Conservation (phyloP, 148 eudicot species). For the Euryodendron excelsum region DNA sequence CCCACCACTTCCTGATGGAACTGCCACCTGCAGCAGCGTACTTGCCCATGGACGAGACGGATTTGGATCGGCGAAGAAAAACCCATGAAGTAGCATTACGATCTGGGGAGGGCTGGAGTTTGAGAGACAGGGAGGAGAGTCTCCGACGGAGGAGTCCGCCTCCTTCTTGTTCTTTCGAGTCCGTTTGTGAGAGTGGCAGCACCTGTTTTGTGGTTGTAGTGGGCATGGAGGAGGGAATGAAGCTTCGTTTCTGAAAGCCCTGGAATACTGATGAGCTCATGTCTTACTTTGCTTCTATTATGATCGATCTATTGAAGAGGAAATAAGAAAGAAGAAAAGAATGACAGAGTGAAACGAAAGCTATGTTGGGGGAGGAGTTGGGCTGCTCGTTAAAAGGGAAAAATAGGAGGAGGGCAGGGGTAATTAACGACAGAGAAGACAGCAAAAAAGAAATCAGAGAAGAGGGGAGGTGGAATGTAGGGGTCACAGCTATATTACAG, state of each 20-base stretch:
- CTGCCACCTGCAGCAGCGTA: conserved; percentile 44
- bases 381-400: neutral
- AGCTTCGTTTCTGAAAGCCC: conserved; percentile 45
- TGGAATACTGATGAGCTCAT: conserved; percentile 52
- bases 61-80: conserved; percentile 50
- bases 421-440: neutral
- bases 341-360: neutral
- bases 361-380: neutral
- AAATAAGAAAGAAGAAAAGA: no score
- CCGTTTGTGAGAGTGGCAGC: conserved; percentile 45
- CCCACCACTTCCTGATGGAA: conserved; percentile 75
- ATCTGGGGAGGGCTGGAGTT: conserved; percentile 37
- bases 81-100: conserved; percentile 32
- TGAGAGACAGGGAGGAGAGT: conserved; percentile 58
- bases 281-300: neutral
- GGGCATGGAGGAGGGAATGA: conserved; percentile 22
- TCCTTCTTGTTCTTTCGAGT: neutral
- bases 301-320: neutral
- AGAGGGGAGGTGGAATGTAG: conserved; percentile 6
- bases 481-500: conserved; percentile 16
- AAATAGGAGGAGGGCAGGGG: neutral
- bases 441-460: no score
- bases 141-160: conserved; percentile 35
- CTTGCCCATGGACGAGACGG: conserved; percentile 52
- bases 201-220: conserved; percentile 6